Evolutionary conservation across 1,139 yeast species (phyloP), one percentile per base, ranked within the genome.

Genomic region (Protomyces macrosporus): DNA sequence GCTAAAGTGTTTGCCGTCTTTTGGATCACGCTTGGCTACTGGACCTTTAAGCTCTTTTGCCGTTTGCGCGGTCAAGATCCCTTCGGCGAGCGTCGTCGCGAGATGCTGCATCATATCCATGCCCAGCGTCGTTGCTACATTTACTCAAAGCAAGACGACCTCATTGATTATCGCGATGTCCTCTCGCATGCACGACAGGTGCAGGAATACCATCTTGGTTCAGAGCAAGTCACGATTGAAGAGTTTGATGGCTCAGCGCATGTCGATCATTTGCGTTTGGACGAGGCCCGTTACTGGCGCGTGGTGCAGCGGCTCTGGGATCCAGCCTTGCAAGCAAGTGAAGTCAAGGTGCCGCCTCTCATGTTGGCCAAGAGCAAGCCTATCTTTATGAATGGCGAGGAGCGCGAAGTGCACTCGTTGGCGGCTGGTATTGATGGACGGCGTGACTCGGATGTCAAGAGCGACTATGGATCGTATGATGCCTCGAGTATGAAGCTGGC

Each of bases 21-120:
- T 4, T 37, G 53, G 52, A 40, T 58, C 35, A 58, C 62, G 5
- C 53, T 58, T 56, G 52, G 40, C 40, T 58, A 58, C 45, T 58
- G 53, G 45, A 40, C 53, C 12, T 58, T 48, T 45, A 58, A 58
- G 30, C 45, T 58, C 56, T 52, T 39, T 34, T 58, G 62, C 45
- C 55, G 62, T 6, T 16, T 52, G 14, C 33, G 62, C 4, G 62
- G 62, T 33, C 33, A 58, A 34, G 62, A 58, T n/a, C 62, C 62
- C 16, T 58, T 58, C 16, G 62, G 62, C 16, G 62, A 58, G 45
- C 33, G 62, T 32, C 39, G 62, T 14, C 62, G 56, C 23, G 62
- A 58, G 36, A 58, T 58, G 62, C 36, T 58, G 45, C 62, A 58
- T 35, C 42, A 58, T 30, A 52, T 58, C 7, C 52, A 55, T 40